Conservation (phyloP, 1,284 basidiomycete genomes). For the Prillingera fragicola region DNA sequence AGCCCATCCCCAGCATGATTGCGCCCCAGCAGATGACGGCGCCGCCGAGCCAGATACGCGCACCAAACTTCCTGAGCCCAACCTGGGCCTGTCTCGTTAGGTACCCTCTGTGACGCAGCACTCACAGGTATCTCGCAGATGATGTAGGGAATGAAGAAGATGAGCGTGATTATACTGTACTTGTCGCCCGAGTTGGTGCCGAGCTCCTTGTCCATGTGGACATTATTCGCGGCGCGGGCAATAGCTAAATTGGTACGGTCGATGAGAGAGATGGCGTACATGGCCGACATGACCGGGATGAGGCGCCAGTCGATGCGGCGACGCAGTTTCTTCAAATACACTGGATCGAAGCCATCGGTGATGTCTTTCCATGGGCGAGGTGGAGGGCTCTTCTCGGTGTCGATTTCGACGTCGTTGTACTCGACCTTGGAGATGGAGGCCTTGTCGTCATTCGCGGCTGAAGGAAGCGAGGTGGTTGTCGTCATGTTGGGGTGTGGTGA, state of each 20-base stretch:
- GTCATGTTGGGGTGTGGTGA: no score
- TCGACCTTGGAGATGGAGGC: no score
- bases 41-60: conserved; percentile 12
- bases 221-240: conserved; percentile 13
- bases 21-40: conserved; percentile 43
- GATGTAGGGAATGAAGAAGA: conserved; percentile 46
- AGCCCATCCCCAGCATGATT: conserved; percentile 46
- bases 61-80: conserved; percentile 25
- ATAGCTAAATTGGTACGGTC: conserved; percentile 24
- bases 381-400: no score
- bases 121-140: conserved; percentile 36
- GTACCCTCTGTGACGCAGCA: background rate
- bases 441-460: no score
- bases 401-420: no score
- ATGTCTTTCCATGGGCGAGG: no score
- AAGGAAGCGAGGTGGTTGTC: no score
- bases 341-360: conserved; percentile 10
- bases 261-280: conserved; percentile 20
- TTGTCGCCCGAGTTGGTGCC: conserved; percentile 33
- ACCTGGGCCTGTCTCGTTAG: conserved; percentile 12
- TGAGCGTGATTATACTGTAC: conserved; percentile 42
- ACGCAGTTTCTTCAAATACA: conserved; percentile 1
- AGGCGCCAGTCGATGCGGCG: conserved; percentile 16
- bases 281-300: conserved; percentile 15
- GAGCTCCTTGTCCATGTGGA: conserved; percentile 28